phyloP scores from a whole-genome alignment of 805 yeast species.

The Suhomyces xylopsoci region DNA sequence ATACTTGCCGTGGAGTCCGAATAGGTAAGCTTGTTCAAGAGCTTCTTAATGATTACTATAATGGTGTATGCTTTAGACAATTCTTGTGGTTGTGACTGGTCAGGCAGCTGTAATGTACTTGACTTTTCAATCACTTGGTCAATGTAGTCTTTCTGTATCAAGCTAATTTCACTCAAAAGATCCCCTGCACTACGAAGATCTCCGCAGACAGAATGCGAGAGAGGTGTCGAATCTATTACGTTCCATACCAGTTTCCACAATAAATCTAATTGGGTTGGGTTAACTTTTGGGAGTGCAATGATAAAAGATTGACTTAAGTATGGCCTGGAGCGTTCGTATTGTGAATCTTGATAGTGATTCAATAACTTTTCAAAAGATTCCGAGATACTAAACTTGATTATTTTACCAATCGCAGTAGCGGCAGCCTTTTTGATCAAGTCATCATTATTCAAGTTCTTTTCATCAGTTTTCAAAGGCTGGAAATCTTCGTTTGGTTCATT shows the following conservation, averaged over 20 bases:
- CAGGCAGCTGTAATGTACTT: not conserved
- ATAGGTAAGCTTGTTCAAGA: slow-evolving; percentile 18
- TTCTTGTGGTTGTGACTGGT: not conserved
- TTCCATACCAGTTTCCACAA: slow-evolving; percentile 24
- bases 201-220: slow-evolving; percentile 15
- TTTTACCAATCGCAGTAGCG: slow-evolving; percentile 9
- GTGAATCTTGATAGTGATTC: slow-evolving; percentile 4
- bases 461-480: slow-evolving; percentile 3
- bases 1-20: slow-evolving; percentile 9
- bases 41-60: slow-evolving; percentile 33
- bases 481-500: slow-evolving; percentile 15
- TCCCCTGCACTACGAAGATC: slow-evolving; percentile 37
- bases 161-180: slow-evolving; percentile 26
- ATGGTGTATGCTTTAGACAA: slow-evolving; percentile 23
- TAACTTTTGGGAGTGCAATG: slow-evolving; percentile 5
- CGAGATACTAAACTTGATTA: slow-evolving; percentile 6
- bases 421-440: slow-evolving; percentile 8
- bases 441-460: slow-evolving; percentile 6
- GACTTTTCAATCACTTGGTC: slow-evolving; percentile 12
- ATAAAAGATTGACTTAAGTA: slow-evolving; percentile 19
- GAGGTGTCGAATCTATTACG: slow-evolving; percentile 12
- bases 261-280: slow-evolving; percentile 19
- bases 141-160: slow-evolving; percentile 12
- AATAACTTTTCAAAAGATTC: slow-evolving; percentile 4
- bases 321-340: slow-evolving; percentile 2